A percentile compares a stretch with the other conserved stretches of the same genome.
phyloP scores from a whole-genome alignment of 23 red algal genomes.

The Agarophyton chilense region DNA sequence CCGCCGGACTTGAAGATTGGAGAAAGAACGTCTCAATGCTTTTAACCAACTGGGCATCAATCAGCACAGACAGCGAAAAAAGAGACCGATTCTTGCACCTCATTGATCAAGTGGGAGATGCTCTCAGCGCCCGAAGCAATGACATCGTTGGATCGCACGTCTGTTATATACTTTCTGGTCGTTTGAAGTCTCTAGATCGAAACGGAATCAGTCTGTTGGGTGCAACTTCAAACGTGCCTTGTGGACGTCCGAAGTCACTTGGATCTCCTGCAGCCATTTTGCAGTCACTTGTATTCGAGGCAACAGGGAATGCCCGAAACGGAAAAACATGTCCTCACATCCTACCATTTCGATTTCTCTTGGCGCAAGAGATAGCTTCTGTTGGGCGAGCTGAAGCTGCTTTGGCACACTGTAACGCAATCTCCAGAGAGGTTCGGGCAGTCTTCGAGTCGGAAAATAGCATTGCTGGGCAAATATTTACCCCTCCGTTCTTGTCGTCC shows the following conservation, averaged over 20 bases:
- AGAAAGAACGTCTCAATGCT: constrained; percentile 53
- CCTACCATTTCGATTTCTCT: constrained; percentile 47
- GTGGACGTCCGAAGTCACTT: constrained; percentile 44
- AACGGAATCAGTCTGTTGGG: constrained; percentile 18
- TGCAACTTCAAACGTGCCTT: background rate
- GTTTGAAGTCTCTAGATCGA: constrained; percentile 18
- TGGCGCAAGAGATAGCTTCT: constrained; percentile 38
- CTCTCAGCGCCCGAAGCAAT: constrained; percentile 1
- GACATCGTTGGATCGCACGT: constrained; percentile 50
- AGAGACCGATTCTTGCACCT: constrained; percentile 10
- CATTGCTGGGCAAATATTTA: constrained; percentile 25
- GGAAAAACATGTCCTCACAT: constrained; percentile 45
- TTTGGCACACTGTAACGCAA: constrained; percentile 47
- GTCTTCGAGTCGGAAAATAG: constrained; percentile 47
- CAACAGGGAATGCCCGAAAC: constrained; percentile 22
- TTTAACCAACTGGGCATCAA: constrained; percentile 10
- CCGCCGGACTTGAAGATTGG: constrained; percentile 41
- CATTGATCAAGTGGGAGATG: constrained; percentile 58
- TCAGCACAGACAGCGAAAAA: background rate
- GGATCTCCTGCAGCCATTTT: constrained; percentile 45
- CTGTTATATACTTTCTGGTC: constrained; percentile 61
- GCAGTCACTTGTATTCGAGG: constrained; percentile 57
- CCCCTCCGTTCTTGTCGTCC: constrained; percentile 40
- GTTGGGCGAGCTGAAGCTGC: constrained; percentile 52
- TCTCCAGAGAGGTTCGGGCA: constrained; percentile 19